Evolutionary conservation across 2,329 filamentous ascomycete species (phyloP).

Genomic region (Fusarium neocosmosporiellum): DNA sequence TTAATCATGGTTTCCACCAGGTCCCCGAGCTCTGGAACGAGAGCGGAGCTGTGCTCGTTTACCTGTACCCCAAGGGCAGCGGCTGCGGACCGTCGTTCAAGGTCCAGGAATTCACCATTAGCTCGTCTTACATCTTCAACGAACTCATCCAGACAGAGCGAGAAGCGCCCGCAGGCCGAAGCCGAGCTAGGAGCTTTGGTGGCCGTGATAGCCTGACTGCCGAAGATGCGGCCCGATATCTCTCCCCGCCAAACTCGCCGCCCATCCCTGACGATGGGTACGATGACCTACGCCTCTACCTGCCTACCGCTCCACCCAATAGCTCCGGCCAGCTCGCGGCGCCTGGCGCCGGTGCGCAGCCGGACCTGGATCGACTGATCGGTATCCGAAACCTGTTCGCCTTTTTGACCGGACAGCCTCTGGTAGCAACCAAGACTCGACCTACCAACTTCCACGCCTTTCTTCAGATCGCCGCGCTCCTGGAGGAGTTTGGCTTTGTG

Average conservation of each 20-base stretch:
- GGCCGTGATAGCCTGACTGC: slow-evolving; percentile 60
- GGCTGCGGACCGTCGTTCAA: slow-evolving; percentile 70
- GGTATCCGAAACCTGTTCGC: slow-evolving; percentile 74
- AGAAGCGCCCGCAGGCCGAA: slow-evolving; percentile 46
- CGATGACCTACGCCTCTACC: slow-evolving; percentile 62
- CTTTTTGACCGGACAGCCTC: slow-evolving; percentile 71
- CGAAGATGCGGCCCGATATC: slow-evolving; percentile 59
- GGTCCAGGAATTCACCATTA: slow-evolving; percentile 64
- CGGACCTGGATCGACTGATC: slow-evolving; percentile 66
- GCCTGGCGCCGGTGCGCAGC: slow-evolving; percentile 47
- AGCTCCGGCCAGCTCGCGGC: slow-evolving; percentile 48
- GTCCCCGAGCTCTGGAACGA: slow-evolving; percentile 76
- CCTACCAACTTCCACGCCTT: slow-evolving; percentile 67
- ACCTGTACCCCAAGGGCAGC: slow-evolving; percentile 64
- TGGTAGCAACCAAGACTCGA: slow-evolving; percentile 67
- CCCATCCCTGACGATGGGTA: slow-evolving; percentile 49
- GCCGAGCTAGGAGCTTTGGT: slow-evolving; percentile 58
- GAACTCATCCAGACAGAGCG: slow-evolving; percentile 62
- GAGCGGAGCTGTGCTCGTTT: slow-evolving; percentile 66
- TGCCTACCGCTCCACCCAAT: slow-evolving; percentile 59
- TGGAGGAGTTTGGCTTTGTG: slow-evolving; percentile 69
- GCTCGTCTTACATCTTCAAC: slow-evolving; percentile 65
- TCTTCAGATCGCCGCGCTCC: slow-evolving; percentile 62
- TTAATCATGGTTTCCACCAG: slow-evolving; percentile 49
- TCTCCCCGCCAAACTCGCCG: slow-evolving; percentile 53